These are phyloP conservation scores for Royoungia palumana DNA, from an alignment of 768 basidiomycete genomes.

Conservation along the genomic window DNA sequence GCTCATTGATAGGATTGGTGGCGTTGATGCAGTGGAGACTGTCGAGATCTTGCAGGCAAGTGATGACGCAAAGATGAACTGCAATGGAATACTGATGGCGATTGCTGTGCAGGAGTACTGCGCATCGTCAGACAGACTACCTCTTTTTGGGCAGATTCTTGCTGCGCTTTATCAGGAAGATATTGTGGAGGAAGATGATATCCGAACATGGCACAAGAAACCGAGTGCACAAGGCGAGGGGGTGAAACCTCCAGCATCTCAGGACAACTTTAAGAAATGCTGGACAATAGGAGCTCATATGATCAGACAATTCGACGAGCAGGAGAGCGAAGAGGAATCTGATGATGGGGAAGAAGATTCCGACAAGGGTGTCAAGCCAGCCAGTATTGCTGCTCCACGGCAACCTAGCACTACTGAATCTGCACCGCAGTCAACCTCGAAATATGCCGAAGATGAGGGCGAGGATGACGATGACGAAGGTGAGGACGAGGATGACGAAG, in stretches of 20 bases:
- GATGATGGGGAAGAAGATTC: conserved; percentile 25
- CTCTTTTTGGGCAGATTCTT: conserved; percentile 81
- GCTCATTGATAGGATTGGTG: conserved; percentile 77
- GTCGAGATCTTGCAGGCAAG: conserved; percentile 72
- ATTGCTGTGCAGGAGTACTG: conserved; percentile 53
- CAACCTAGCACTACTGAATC: neutral
- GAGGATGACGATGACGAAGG: conserved; percentile 3
- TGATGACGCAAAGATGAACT: neutral
- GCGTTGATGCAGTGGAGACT: conserved; percentile 79
- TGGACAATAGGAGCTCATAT: conserved; percentile 70
- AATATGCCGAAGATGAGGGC: conserved; percentile 7
- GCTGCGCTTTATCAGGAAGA: conserved; percentile 89
- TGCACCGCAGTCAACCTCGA: neutral
- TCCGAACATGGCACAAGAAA: conserved; percentile 78
- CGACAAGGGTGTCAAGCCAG: conserved; percentile 10
- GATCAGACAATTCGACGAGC: conserved; percentile 80
- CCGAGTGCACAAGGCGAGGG: conserved; percentile 53
- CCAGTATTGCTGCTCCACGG: neutral
- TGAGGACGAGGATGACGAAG: neutral
- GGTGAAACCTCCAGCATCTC: conserved; percentile 35
- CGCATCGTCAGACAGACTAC: conserved; percentile 56
- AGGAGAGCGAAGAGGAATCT: conserved; percentile 55
- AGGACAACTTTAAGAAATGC: conserved; percentile 61
- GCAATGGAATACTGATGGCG: neutral
- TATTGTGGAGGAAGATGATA: conserved; percentile 85